phyloP scores from a whole-genome alignment of 2,329 filamentous ascomycete genomes.

The Tolypocladium nubicola region DNA sequence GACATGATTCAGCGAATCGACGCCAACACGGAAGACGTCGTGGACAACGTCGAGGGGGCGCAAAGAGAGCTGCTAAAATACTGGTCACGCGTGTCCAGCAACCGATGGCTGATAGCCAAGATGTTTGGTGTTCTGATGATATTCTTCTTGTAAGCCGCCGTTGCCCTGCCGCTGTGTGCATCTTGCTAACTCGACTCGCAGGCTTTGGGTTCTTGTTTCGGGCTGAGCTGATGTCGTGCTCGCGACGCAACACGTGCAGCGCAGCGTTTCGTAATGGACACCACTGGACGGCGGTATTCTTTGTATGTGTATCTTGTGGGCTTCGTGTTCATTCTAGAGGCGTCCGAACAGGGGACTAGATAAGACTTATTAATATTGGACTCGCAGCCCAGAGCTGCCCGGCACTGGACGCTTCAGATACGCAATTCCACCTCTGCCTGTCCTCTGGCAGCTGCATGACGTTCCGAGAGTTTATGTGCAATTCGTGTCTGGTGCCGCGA shows the following conservation, averaged over 20 bases:
- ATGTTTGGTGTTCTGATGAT: slow-evolving; percentile 82
- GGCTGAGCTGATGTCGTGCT: slow-evolving; percentile 12
- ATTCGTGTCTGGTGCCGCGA: neutral
- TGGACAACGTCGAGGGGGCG: slow-evolving; percentile 95
- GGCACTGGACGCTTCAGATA: neutral
- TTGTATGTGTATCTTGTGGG: neutral
- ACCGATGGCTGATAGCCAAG: slow-evolving; percentile 87
- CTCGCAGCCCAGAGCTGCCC: neutral
- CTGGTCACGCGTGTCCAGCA: slow-evolving; percentile 87
- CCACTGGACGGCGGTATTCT: neutral
- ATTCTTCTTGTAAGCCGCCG: slow-evolving; percentile 56
- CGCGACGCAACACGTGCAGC: neutral
- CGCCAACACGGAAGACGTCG: slow-evolving; percentile 93
- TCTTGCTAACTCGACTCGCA: slow-evolving; percentile 10
- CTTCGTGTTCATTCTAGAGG: neutral
- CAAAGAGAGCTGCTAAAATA: slow-evolving; percentile 95
- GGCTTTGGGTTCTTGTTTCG: slow-evolving; percentile 29
- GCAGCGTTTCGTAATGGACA: neutral
- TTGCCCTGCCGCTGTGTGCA: neutral
- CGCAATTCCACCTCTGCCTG: neutral
- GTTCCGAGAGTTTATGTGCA: neutral
- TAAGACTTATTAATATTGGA: slow-evolving; percentile 2
- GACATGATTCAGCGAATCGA: slow-evolving; percentile 98
- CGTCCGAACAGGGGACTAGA: slow-evolving; percentile 5
- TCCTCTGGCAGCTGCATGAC: neutral